Evolutionary conservation across 176 grass and related monocot species (phyloP).

Genomic region (Saccharum spontaneum): DNA sequence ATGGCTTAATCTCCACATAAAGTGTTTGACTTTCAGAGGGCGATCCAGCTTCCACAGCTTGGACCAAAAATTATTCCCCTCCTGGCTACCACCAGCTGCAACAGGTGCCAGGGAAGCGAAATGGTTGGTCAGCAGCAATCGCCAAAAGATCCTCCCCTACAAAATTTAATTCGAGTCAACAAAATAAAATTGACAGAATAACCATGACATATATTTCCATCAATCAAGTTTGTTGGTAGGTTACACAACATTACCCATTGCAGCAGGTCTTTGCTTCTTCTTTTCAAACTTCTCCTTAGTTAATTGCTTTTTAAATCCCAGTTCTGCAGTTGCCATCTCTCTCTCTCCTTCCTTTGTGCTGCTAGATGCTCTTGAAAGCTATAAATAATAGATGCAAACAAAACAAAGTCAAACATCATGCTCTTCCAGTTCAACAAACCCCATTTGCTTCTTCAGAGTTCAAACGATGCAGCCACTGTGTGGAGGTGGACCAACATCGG

Average conservation of each 20-base stretch:
- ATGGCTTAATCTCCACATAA: too few relatives aligned
- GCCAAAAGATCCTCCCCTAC: constrained; percentile 89
- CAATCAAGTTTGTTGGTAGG: constrained; percentile 28
- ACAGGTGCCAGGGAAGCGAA: constrained; percentile 78
- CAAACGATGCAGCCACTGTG: too few relatives aligned
- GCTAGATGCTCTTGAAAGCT: constrained; percentile 87
- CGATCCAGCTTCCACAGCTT: too few relatives aligned
- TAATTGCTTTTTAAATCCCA: constrained; percentile 79
- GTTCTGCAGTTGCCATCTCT: constrained; percentile 60
- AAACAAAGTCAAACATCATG: constrained; percentile 13
- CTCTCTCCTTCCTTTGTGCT: constrained; percentile 83
- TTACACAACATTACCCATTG: constrained; percentile 66
- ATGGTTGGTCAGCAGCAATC: constrained; percentile 96
- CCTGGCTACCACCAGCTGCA: too few relatives aligned
- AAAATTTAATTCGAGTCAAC: constrained; percentile 26
- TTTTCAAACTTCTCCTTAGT: constrained; percentile 86
- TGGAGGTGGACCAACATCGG: too few relatives aligned
- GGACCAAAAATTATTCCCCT: too few relatives aligned
- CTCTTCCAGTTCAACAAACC: constrained; percentile 10
- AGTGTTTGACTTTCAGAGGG: too few relatives aligned
- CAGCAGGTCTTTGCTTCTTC: constrained; percentile 91
- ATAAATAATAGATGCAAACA: constrained; percentile 34
- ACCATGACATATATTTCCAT: not conserved
- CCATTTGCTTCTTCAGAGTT: not conserved
- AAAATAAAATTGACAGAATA: constrained; percentile 3